Conservation (phyloP, 495 filamentous ascomycete genomes). For the Diplogelasinospora grovesii region DNA sequence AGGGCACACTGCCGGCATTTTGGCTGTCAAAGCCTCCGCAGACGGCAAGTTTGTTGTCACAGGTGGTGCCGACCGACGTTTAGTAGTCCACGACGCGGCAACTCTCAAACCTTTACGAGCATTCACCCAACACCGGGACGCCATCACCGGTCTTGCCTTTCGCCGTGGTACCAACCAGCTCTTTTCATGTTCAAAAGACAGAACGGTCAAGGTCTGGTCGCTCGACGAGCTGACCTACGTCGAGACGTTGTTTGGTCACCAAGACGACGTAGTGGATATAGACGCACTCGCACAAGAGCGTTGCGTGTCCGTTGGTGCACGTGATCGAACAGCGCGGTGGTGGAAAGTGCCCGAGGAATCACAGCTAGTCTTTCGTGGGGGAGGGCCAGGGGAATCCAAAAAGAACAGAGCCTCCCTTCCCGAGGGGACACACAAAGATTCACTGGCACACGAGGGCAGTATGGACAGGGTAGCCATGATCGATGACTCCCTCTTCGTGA, state of each 20-base stretch:
- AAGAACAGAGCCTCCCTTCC: slow-evolving; percentile 13
- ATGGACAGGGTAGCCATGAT: slow-evolving; percentile 86
- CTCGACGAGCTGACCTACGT: slow-evolving; percentile 81
- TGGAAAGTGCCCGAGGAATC: slow-evolving; percentile 97
- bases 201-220: slow-evolving; percentile 68
- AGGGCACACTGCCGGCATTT: slow-evolving; percentile 68
- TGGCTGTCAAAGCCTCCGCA: slow-evolving; percentile 77
- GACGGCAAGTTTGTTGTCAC: slow-evolving; percentile 89
- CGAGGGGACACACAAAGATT: slow-evolving; percentile 30
- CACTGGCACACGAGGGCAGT: slow-evolving; percentile 63
- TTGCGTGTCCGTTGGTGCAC: slow-evolving; percentile 78
- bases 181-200: slow-evolving; percentile 80
- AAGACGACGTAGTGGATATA: slow-evolving; percentile 79
- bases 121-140: slow-evolving; percentile 87
- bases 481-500: slow-evolving; percentile 85
- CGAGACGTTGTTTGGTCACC: slow-evolving; percentile 93
- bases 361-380: slow-evolving; percentile 90
- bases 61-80: slow-evolving; percentile 70
- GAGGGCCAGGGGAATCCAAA: slow-evolving; percentile 49
- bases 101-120: slow-evolving; percentile 70
- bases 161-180: slow-evolving; percentile 85
- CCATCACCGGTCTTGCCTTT: slow-evolving; percentile 78
- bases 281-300: slow-evolving; percentile 77
- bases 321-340: slow-evolving; percentile 86
- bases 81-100: slow-evolving; percentile 81